A percentile compares a stretch with the other conserved stretches of the same genome.
phyloP scores from a whole-genome alignment of 257 asterid species.

The Coffea eugenioides region DNA sequence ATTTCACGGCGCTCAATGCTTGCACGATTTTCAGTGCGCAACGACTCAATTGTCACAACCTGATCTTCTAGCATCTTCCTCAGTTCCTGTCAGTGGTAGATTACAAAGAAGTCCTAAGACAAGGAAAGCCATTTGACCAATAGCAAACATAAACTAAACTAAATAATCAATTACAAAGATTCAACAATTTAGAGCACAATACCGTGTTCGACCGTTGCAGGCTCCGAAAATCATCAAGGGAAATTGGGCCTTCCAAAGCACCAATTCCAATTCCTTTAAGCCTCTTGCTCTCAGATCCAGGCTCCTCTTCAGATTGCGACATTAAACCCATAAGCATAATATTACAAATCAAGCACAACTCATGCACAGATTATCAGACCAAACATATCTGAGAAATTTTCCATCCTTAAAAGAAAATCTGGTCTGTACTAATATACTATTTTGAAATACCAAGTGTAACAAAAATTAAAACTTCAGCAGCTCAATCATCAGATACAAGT shows the following conservation, averaged over 20 bases:
- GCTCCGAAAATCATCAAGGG: constrained; percentile 94
- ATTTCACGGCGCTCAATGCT: constrained; percentile 60
- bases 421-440: not conserved
- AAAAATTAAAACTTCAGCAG: not conserved
- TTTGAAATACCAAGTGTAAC: not conserved
- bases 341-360: not conserved
- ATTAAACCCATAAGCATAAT: constrained; percentile 1
- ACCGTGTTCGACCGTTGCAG: constrained; percentile 92
- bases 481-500: not conserved
- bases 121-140: not conserved
- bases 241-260: constrained; percentile 84
- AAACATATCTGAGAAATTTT: not conserved
- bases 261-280: constrained; percentile 95
- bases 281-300: constrained; percentile 69
- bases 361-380: not conserved
- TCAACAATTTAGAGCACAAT: constrained; percentile 17
- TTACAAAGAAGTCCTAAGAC: constrained; percentile 8
- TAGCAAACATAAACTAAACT: not conserved
- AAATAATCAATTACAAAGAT: not conserved
- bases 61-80: constrained; percentile 84
- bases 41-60: constrained; percentile 58
- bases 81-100: constrained; percentile 61
- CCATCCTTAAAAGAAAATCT: not conserved
- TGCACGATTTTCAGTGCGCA: constrained; percentile 66
- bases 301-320: constrained; percentile 52